phyloP scores from a whole-genome alignment of 805 yeast species.

The Nakazawaea ernobii region DNA sequence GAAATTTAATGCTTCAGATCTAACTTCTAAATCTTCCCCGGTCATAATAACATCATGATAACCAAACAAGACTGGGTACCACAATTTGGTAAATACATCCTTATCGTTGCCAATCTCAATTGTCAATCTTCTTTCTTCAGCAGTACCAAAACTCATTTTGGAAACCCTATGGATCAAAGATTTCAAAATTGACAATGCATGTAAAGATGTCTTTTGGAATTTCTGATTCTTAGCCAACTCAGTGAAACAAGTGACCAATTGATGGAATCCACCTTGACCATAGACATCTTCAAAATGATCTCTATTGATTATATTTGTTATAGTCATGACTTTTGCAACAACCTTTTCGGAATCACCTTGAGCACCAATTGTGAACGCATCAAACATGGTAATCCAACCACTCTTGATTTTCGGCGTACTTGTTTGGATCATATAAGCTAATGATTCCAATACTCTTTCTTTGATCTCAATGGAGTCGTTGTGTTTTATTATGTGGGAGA shows the following conservation, averaged over 20 bases:
- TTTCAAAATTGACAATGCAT: slow-evolving; percentile 70
- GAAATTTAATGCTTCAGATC: slow-evolving; percentile 79
- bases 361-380: slow-evolving; percentile 72
- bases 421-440: slow-evolving; percentile 76
- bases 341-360: slow-evolving; percentile 48
- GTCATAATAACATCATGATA: slow-evolving; percentile 88
- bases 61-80: slow-evolving; percentile 85
- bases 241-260: slow-evolving; percentile 69
- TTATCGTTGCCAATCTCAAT: slow-evolving; percentile 18
- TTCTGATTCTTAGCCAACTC: slow-evolving; percentile 78
- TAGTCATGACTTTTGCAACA: slow-evolving; percentile 58
- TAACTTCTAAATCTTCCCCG: slow-evolving; percentile 89
- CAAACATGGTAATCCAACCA: slow-evolving; percentile 92
- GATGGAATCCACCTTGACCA: slow-evolving; percentile 61
- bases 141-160: slow-evolving; percentile 27
- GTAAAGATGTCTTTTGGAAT: slow-evolving; percentile 76
- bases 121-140: slow-evolving; percentile 14
- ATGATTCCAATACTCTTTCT: slow-evolving; percentile 86
- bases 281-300: slow-evolving; percentile 59
- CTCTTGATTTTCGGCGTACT: slow-evolving; percentile 73
- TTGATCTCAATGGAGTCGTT: slow-evolving; percentile 67
- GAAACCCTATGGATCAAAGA: slow-evolving; percentile 57
- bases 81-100: slow-evolving; percentile 47
- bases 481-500: slow-evolving; percentile 68
- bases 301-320: slow-evolving; percentile 55